Conservation (phyloP, 1,284 basidiomycete species). For the Abortiporus biennis region DNA sequence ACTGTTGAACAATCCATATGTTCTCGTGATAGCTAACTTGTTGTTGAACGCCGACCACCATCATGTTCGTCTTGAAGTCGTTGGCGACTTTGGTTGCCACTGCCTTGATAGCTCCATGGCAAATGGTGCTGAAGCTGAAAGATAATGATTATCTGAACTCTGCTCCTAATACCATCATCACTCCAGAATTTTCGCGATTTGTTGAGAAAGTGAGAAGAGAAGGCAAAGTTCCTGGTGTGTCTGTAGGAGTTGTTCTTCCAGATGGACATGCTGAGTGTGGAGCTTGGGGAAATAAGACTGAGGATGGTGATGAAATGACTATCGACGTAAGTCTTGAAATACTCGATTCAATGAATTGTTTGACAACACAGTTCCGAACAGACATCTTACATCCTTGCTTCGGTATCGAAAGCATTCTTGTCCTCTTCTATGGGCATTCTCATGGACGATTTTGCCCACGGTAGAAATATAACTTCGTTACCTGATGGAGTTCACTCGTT, state of each 20-base stretch:
- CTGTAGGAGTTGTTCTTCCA: constrained; percentile 2
- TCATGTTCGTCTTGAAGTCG: no score
- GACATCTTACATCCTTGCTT: constrained; percentile 30
- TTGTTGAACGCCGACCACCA: no score
- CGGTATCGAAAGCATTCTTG: constrained; percentile 32
- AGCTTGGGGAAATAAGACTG: constrained; percentile 5
- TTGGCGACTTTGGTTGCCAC: no score
- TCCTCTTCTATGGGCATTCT: constrained; percentile 29
- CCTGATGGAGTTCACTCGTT: constrained; percentile 22
- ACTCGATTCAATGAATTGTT: no score
- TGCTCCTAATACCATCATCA: not conserved
- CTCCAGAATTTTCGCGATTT: not conserved
- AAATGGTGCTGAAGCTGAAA: no score
- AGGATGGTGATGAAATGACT: constrained; percentile 4
- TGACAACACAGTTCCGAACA: no score
- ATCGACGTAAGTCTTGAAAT: constrained; percentile 6
- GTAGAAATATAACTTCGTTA: constrained; percentile 28
- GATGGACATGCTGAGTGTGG: constrained; percentile 1
- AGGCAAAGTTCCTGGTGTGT: constrained; percentile 2
- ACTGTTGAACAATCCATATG: no score
- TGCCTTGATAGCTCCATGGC: no score
- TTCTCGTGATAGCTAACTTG: no score
- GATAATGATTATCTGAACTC: no score
- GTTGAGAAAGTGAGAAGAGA: not conserved
- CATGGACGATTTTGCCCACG: constrained; percentile 26